A percentile compares a stretch with the other conserved stretches of the same genome.
These are phyloP conservation scores for Agaricus subrufescens DNA, from an alignment of 768 basidiomycete genomes.

Conservation along the genomic window DNA sequence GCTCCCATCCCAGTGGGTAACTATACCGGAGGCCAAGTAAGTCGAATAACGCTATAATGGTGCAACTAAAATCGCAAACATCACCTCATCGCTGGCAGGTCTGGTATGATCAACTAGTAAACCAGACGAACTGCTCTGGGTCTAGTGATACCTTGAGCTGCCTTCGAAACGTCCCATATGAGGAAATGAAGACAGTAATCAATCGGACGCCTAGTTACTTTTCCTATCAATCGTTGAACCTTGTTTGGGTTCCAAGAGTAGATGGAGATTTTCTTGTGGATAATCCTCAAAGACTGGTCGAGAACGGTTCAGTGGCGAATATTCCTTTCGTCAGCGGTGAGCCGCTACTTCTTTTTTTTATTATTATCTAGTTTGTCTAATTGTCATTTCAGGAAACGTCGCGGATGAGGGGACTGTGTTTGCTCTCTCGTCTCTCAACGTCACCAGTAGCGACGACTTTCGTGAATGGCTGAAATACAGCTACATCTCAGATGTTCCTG, in stretches of 20 bases:
- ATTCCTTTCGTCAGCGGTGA: conserved; percentile 41
- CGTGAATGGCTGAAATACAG: conserved; percentile 15
- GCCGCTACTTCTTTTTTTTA: background rate
- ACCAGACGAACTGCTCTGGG: conserved; percentile 28
- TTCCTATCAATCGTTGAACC: conserved; percentile 30
- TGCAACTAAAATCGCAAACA: background rate
- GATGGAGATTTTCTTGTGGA: conserved; percentile 47
- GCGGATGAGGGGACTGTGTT: conserved; percentile 58
- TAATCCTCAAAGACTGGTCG: conserved; percentile 35
- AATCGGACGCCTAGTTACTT: conserved; percentile 22
- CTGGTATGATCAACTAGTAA: conserved; percentile 37
- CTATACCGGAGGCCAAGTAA: conserved; percentile 24
- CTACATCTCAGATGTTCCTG: conserved; percentile 18
- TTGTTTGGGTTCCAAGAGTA: conserved; percentile 42
- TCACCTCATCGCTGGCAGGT: conserved; percentile 2
- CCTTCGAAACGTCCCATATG: conserved; percentile 32
- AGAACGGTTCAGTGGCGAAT: conserved; percentile 38
- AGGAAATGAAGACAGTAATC: conserved; percentile 22
- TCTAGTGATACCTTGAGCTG: conserved; percentile 35
- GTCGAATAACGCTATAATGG: background rate
- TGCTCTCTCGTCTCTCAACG: conserved; percentile 35
- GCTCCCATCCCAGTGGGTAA: conserved; percentile 27
- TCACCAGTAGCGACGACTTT: conserved; percentile 26
- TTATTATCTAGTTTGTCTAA: too few species aligned
- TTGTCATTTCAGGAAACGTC: conserved; percentile 31